Conservation (phyloP, 1,139 yeast genomes). For the Protomyces inouyei region DNA sequence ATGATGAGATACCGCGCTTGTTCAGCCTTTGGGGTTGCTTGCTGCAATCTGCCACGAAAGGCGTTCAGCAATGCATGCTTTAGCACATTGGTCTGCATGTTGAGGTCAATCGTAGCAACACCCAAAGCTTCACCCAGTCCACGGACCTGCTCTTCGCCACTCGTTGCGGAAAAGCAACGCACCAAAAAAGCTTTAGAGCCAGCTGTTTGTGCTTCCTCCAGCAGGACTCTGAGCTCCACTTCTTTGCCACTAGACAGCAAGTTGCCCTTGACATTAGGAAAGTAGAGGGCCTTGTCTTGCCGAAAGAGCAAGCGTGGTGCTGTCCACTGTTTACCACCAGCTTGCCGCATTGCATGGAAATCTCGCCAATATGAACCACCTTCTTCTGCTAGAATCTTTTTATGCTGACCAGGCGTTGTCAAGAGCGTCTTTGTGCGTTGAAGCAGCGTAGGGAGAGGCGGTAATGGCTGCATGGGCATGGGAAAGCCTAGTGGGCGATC, state of each 20-base stretch:
- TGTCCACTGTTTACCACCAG: conserved; percentile 29
- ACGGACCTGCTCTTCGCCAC: conserved; percentile 24
- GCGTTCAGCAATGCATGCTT: conserved; percentile 61
- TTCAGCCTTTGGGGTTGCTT: conserved; percentile 46
- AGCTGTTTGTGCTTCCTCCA: conserved; percentile 39
- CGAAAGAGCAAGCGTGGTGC: conserved; percentile 27
- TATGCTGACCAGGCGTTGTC: conserved; percentile 20
- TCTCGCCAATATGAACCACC: conserved; percentile 29
- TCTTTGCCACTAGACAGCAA: conserved; percentile 41
- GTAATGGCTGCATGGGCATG: background rate
- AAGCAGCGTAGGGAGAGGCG: conserved; percentile 5
- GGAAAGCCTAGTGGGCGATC: conserved; percentile 23
- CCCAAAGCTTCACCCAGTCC: conserved; percentile 10
- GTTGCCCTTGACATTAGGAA: conserved; percentile 74
- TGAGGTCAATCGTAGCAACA: conserved; percentile 57
- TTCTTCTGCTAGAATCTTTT: conserved; percentile 20
- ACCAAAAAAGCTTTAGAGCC: conserved; percentile 58
- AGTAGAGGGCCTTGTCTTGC: conserved; percentile 55
- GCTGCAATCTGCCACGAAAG: conserved; percentile 44
- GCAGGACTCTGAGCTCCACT: background rate
- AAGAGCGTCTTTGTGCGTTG: conserved; percentile 17
- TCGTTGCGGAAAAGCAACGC: conserved; percentile 33
- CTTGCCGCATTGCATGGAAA: conserved; percentile 28
- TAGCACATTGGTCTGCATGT: conserved; percentile 64
- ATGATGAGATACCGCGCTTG: conserved; percentile 59